Base-by-base conservation (phyloP, 208 protist genomes). In the Novymonas esmeraldas region DNA sequence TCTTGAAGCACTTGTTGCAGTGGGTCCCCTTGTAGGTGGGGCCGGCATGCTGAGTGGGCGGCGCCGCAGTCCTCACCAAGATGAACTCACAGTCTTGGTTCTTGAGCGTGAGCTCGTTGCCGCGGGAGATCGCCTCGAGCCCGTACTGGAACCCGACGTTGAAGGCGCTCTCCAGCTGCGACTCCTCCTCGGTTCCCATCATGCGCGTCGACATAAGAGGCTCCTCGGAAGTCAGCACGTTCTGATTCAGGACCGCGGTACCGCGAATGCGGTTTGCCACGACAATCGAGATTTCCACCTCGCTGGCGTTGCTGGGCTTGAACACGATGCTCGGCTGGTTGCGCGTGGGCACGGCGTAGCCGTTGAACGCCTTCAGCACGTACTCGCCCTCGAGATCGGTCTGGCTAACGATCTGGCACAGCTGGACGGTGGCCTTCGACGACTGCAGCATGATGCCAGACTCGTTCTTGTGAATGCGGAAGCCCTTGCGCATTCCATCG, bases 1-100 rank as follows among this genome's bases (percentile, higher is more conserved):
- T 78, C 61, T 83, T 84, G 62, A 93, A 91, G 80, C 87, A 93
- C 63, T 85, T 89, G 59, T 51, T 56, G 57, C 58, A 72, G 41
- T 86, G 66, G 1, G 78, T 84, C 29, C 79, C 84, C 61, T 87
- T 80, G 76, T 89, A 90, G 14, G 76, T 74, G 11, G 87, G 82
- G 13, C 63, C 73, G 13, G 62, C 75, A 60, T 78, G 61, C 22
- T 73, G 46, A 14, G 73, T 65, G 26, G 78, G 72, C 4, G 76
- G 46, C 1, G 26, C 13, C 20, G 78, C 77, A 14, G 79, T 69
- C 13, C 65, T 76, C 24, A 64, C 51, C 54, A 82, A 68, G 5
- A 87, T 70, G 55, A 89, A 82, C 38, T 72, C 68, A 52, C 75
- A 80, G 26, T 76, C 70, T 16, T 59, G 58, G 63, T 79, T 78